Base-by-base conservation (phyloP, 495 filamentous ascomycete genomes). In the Tuber borchii region DNA sequence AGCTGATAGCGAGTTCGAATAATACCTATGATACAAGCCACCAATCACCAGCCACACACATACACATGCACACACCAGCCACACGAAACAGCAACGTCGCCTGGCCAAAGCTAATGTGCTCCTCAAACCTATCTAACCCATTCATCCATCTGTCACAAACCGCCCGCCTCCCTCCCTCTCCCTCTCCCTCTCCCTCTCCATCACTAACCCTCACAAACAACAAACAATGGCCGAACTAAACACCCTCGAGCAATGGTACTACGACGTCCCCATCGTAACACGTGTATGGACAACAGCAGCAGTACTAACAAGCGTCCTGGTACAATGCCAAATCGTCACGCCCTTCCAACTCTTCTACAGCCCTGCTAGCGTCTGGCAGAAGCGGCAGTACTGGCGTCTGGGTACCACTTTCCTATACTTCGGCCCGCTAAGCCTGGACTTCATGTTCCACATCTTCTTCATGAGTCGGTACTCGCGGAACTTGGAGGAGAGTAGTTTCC, bases 361-460 rank as follows among this genome's bases (percentile, higher is more conserved):
- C 87, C 94, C 94, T 83, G 90, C 92, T 46, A 90, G 93, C 19
- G 95, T 97, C 73, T 99, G 97, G 83, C 84, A 90, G 74, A 96
- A 96, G 85, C 90, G 90, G 70, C 93, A 97, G 89, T 98, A 97
- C 85, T 98, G 96, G 96, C 93, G 95, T 40, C 87, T 99, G 2
- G 76, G 97, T 26, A 94, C 94, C 19, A 97, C 96, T 4, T 99
- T 99, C 85, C 89, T 97, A 78, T 99, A 98, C 86, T 97, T 98
- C 84, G 96, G 96, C 34, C 93, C 94, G 17, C 89, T 99, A 72
- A 93, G 90, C 65, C 90, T 99, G 80, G 95, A 99, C 84, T 90
- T 99, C 39, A 88, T 98, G 81, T 98, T 97, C 88, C 96, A 99
- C 83, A 92, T 99, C 85, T 99, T 97, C 88, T 99, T 99, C 87